Evolutionary conservation across 106 monocot species (phyloP).

Genomic region (Amphibolis antarctica): DNA sequence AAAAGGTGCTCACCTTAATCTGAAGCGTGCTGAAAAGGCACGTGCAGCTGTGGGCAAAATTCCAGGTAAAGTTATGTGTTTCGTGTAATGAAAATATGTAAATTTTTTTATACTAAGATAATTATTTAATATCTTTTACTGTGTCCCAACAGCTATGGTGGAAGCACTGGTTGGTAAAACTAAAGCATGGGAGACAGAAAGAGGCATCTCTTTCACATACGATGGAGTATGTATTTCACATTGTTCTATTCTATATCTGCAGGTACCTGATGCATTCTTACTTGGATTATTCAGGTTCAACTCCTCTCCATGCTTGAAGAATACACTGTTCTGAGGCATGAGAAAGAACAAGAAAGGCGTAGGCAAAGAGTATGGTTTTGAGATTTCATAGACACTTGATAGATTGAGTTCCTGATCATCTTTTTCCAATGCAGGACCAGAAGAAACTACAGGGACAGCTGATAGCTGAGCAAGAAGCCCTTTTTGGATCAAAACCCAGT

Average conservation of each 20-base stretch:
- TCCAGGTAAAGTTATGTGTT: too few species aligned
- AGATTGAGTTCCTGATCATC: not conserved
- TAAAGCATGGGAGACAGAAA: constrained; percentile 50
- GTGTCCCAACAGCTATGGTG: constrained; percentile 34
- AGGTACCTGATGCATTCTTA: not conserved
- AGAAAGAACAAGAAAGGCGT: constrained; percentile 50
- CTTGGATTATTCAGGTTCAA: constrained; percentile 19
- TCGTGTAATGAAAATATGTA: too few species aligned
- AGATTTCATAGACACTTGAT: not conserved
- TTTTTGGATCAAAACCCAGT: constrained; percentile 66
- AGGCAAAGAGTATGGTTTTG: constrained; percentile 28
- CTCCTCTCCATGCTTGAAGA: constrained; percentile 63
- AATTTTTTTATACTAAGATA: too few species aligned
- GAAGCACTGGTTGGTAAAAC: constrained; percentile 42
- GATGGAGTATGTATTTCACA: constrained; percentile 36
- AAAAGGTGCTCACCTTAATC: constrained; percentile 60
- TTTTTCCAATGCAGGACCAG: constrained; percentile 34
- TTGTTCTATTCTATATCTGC: not conserved
- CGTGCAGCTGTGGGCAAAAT: constrained; percentile 52
- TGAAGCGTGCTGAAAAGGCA: constrained; percentile 76
- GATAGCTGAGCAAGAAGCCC: constrained; percentile 58
- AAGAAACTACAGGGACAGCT: constrained; percentile 62
- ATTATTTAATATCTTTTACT: not conserved
- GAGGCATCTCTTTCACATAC: constrained; percentile 38
- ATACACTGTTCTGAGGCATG: constrained; percentile 46